Evolutionary conservation across 441 rosid species (phyloP), one percentile per base, ranked within the genome.

Genomic region (Gossypium trilobum): DNA sequence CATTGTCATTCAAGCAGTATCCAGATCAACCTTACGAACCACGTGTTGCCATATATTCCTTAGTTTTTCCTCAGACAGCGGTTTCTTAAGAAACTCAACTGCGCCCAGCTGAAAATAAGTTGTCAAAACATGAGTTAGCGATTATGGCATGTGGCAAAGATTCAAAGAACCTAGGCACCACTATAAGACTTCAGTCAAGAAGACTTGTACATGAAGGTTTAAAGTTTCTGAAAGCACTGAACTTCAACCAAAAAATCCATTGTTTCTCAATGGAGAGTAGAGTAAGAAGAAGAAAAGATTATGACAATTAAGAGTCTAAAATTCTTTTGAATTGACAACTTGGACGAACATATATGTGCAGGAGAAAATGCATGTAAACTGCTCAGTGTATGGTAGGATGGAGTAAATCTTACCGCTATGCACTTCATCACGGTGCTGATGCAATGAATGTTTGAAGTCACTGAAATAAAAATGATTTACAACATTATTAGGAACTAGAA

Each of bases 31-130:
- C 95, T 92, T 92, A 72, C 92, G 98, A 78, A 91, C 93, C 70
- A 95, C 97, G 23, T 95, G 99, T 77, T 95, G 99, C 99, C 98
- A 95, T 74, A 95, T 83, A 70, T 95, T 87, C 82, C 86, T 84
- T 71, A 95, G 79, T 77, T 92, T 95, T 71, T 91, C 97, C 68
- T 86, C 88, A 0, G 85, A 87, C 39, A 95, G 81, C 9, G 99
- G 99, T 81, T 92, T 91, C 58, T 52, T 85, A 57, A 95, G 97
- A 84, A 95, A 95, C 80, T 92, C 99, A 54, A 95, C 97, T 56
- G 97, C 99, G 75, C 99, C 98, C 54, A 86, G 89, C 99, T 95
- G 91, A 72, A 78, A 81, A 78, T 70, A 74, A 59, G 74, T 77
- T 57, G 70, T 78, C 74, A 79, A 58, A 75, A 71, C 73, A 66